Conservation (phyloP, 176 grass and related monocot genomes). For the Carex parvula region DNA sequence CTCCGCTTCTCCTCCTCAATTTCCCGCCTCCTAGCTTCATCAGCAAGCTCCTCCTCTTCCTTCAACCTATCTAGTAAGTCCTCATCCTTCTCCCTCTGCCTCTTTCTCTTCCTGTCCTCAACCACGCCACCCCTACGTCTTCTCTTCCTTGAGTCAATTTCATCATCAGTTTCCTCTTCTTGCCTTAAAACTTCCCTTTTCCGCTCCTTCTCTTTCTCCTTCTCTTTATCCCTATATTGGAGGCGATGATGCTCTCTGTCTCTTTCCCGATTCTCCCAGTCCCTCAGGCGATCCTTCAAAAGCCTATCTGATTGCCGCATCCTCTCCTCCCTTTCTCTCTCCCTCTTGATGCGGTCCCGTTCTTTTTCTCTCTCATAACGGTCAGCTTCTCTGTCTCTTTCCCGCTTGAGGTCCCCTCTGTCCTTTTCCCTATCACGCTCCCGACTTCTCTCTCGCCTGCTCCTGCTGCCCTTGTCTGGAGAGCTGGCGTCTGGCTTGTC, state of each 20-base stretch:
- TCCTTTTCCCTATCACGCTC: constrained; percentile 35
- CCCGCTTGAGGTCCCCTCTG: constrained; percentile 48
- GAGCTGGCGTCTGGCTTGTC: constrained; percentile 61
- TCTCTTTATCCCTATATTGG: constrained; percentile 72
- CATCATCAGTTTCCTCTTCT: constrained; percentile 91
- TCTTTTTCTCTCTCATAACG: constrained; percentile 76
- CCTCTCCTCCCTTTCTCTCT: constrained; percentile 81
- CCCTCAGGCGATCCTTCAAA: constrained; percentile 69
- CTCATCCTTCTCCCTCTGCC: constrained; percentile 82
- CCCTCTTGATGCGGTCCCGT: constrained; percentile 75
- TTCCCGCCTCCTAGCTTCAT: constrained; percentile 57
- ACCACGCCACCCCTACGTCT: constrained; percentile 62
- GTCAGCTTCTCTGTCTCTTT: constrained; percentile 70
- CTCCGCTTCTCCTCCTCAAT: constrained; percentile 32
- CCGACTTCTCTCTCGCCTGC: constrained; percentile 55
- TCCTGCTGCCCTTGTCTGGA: constrained; percentile 68
- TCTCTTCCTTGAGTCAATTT: constrained; percentile 76
- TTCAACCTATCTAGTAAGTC: constrained; percentile 71
- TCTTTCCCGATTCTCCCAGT: constrained; percentile 93
- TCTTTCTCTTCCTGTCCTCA: constrained; percentile 73
- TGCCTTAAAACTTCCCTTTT: constrained; percentile 75
- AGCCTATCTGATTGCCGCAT: constrained; percentile 66
- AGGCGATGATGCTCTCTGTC: constrained; percentile 85
- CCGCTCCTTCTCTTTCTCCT: constrained; percentile 72
- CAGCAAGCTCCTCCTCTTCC: constrained; percentile 77